Percentiles rank a stretch among this genome's conserved stretches.
phyloP scores from a whole-genome alignment of 2,329 filamentous ascomycete genomes.

The Helminthosporium solani region DNA sequence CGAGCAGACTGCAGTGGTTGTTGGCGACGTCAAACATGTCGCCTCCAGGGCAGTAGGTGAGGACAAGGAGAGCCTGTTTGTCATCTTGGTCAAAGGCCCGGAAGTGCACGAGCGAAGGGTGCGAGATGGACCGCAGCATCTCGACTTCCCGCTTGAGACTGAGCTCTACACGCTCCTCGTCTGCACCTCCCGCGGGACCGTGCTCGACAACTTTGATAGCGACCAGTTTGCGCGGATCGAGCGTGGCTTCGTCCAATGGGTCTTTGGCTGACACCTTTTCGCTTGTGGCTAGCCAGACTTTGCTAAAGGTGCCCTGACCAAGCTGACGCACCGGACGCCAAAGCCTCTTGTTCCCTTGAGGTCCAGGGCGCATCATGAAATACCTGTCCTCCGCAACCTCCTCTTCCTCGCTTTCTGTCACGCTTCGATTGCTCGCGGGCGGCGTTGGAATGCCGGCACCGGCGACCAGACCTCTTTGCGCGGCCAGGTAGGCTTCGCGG shows the following conservation, averaged over 20 bases:
- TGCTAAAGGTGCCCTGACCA: conserved; percentile 93
- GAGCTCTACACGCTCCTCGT: conserved; percentile 89
- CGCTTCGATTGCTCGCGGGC: conserved; percentile 64
- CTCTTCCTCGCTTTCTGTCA: conserved; percentile 56
- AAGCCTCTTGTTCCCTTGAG: conserved; percentile 69
- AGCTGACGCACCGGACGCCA: conserved; percentile 81
- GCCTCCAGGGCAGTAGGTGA: conserved; percentile 90
- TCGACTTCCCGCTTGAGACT: conserved; percentile 93
- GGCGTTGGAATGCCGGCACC: conserved; percentile 64
- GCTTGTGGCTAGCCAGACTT: conserved; percentile 86
- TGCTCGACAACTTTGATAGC: conserved; percentile 96
- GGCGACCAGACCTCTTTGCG: conserved; percentile 72
- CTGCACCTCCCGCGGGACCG: conserved; percentile 88
- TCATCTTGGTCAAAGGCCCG: conserved; percentile 89
- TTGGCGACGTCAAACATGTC: conserved; percentile 93
- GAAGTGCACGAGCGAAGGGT: conserved; percentile 86
- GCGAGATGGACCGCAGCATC: conserved; percentile 82
- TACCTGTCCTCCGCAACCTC: conserved; percentile 48
- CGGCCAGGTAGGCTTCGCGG: conserved; percentile 78
- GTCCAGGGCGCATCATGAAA: conserved; percentile 54
- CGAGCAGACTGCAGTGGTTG: conserved; percentile 66
- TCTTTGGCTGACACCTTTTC: conserved; percentile 54
- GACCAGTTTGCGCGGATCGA: conserved; percentile 77
- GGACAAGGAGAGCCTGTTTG: conserved; percentile 76
- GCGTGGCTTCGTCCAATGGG: conserved; percentile 49